phyloP scores from a whole-genome alignment of 495 filamentous ascomycete species.

The Parachaetomium inaequale region DNA sequence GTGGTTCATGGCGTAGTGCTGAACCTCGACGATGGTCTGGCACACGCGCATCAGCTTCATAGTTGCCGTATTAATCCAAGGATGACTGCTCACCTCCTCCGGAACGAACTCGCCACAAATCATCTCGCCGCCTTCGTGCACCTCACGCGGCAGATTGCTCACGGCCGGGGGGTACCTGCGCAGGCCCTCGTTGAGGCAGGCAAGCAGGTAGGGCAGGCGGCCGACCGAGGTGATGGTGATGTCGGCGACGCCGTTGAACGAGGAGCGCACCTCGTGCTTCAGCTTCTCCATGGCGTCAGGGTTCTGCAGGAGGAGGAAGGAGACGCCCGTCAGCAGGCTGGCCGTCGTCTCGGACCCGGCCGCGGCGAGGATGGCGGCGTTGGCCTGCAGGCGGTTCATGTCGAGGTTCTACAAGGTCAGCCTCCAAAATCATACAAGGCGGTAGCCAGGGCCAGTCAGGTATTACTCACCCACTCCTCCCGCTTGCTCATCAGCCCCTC shows the following conservation, averaged over 20 bases:
- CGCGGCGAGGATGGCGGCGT: slow-evolving; percentile 43
- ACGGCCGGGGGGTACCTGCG: slow-evolving; percentile 57
- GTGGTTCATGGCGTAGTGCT: slow-evolving; percentile 17
- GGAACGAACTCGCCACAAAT: slow-evolving; percentile 48
- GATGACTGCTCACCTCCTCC: slow-evolving; percentile 31
- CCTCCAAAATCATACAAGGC: not conserved
- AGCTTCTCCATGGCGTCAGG: slow-evolving; percentile 44
- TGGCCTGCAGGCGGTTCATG: slow-evolving; percentile 30
- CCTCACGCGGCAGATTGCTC: slow-evolving; percentile 42
- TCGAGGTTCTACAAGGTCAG: not conserved
- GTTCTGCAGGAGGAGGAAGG: slow-evolving; percentile 50
- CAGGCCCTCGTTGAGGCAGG: slow-evolving; percentile 55
- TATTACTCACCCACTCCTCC: slow-evolving; percentile 39
- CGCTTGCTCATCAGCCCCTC: slow-evolving; percentile 46
- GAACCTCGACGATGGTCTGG: slow-evolving; percentile 49
- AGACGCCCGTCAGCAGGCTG: slow-evolving; percentile 49
- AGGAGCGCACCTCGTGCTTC: slow-evolving; percentile 46
- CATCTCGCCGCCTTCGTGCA: slow-evolving; percentile 42
- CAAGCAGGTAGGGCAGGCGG: slow-evolving; percentile 52
- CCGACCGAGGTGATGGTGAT: slow-evolving; percentile 49
- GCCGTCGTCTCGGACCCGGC: slow-evolving; percentile 61
- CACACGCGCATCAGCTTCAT: not conserved
- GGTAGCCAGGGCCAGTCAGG: no score
- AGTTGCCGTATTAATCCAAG: not conserved
- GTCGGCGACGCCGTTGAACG: slow-evolving; percentile 48